phyloP scores from a whole-genome alignment of 139 green algal species.

The Closterium sp. region DNA sequence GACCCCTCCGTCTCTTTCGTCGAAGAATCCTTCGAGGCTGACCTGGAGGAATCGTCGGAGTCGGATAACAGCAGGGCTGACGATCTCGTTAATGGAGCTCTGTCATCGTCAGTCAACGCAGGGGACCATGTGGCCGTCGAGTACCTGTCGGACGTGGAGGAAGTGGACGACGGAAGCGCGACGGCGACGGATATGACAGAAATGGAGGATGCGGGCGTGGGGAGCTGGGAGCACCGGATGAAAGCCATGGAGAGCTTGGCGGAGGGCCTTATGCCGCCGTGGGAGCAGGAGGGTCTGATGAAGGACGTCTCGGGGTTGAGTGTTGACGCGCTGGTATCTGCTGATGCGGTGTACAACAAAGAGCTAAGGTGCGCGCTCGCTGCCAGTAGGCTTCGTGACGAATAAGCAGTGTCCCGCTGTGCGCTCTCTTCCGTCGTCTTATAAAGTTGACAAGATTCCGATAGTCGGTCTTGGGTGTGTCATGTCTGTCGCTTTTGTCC shows the following conservation, averaged over 20 bases:
- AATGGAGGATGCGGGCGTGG: background rate
- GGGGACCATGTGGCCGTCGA: background rate
- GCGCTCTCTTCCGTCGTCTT: background rate
- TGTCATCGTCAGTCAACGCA: background rate
- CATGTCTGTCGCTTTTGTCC: background rate
- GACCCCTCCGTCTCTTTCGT: background rate
- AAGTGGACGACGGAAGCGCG: background rate
- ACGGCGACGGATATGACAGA: background rate
- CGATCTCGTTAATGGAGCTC: background rate
- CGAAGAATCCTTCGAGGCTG: background rate
- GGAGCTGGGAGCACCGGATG: background rate
- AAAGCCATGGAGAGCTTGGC: background rate
- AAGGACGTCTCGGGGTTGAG: conserved; percentile 20
- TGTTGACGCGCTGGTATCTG: conserved; percentile 21
- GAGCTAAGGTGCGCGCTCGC: conserved; percentile 31
- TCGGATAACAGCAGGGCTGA: background rate
- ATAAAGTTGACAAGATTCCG: background rate
- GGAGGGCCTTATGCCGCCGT: conserved; percentile 21
- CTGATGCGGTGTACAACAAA: conserved; percentile 46
- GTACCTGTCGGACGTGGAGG: background rate
- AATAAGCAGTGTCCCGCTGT: too few relatives aligned
- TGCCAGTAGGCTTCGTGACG: background rate
- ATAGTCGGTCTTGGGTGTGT: background rate
- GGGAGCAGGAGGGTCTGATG: conserved; percentile 30
- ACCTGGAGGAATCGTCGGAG: background rate